Conservation (phyloP, 257 asterid genomes). For the Prunella vulgaris region DNA sequence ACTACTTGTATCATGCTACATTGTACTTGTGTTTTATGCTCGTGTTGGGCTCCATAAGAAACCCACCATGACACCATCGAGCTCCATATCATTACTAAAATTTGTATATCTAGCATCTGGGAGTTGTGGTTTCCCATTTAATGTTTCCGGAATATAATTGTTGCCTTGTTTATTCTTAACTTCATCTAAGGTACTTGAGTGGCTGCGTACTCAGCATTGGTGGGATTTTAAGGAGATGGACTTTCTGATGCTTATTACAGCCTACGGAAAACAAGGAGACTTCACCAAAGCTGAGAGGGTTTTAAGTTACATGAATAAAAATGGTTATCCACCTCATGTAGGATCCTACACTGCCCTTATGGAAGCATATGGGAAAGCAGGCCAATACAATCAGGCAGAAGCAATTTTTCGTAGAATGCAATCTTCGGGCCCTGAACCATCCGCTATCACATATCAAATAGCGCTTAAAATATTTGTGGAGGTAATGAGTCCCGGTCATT, state of each 20-base stretch:
- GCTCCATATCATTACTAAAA: background rate
- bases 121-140: background rate
- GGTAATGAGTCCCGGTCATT: slow-evolving; percentile 37
- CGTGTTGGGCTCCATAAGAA: no score
- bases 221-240: slow-evolving; percentile 98
- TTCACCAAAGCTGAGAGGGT: slow-evolving; percentile 80
- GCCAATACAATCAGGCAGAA: slow-evolving; percentile 81
- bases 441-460: slow-evolving; percentile 92
- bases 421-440: slow-evolving; percentile 92
- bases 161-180: background rate
- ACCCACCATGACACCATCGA: no score
- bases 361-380: slow-evolving; percentile 95
- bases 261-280: slow-evolving; percentile 88
- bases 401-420: slow-evolving; percentile 92
- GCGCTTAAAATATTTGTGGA: slow-evolving; percentile 78
- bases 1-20: no score
- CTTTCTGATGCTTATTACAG: slow-evolving; percentile 87
- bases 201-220: slow-evolving; percentile 95
- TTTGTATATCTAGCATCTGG: background rate
- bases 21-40: no score
- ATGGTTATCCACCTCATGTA: slow-evolving; percentile 76
- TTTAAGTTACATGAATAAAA: slow-evolving; percentile 68
- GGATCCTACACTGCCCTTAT: slow-evolving; percentile 90
- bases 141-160: background rate
- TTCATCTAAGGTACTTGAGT: slow-evolving; percentile 71